Conservation (phyloP, 768 basidiomycete genomes). For the Sutorius australiensis region DNA sequence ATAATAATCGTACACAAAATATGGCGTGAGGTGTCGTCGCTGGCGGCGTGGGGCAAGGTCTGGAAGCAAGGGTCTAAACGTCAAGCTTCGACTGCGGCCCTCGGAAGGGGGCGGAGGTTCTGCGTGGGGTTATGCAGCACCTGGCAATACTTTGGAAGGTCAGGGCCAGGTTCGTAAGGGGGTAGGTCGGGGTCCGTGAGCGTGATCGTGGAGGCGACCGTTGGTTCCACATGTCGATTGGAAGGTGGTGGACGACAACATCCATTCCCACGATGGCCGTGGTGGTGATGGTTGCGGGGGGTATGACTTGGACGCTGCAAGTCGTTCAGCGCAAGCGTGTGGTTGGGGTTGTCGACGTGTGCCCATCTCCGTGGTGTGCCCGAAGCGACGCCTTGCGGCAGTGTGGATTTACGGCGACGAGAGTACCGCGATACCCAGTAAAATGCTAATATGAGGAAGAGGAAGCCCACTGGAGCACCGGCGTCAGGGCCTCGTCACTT, state of each 20-base stretch:
- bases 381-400: not conserved
- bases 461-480: constrained; percentile 10
- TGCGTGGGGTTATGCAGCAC: not conserved
- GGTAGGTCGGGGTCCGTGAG: not conserved
- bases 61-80: not conserved
- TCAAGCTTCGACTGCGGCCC: constrained; percentile 1
- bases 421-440: constrained; percentile 1
- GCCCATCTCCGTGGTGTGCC: not conserved
- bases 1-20: not conserved
- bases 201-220: not conserved
- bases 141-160: constrained; percentile 12
- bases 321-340: not conserved
- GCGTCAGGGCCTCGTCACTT: not conserved
- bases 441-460: constrained; percentile 4
- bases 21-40: not conserved
- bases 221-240: constrained; percentile 3
- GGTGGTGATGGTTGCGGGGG: too few relatives aligned
- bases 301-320: not conserved
- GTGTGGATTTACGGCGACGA: not conserved
- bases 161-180: constrained; percentile 5
- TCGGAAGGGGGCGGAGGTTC: not conserved
- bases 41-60: not conserved
- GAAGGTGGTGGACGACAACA: not conserved
- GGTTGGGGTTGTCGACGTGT: not conserved
- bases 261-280: not conserved